Conservation (phyloP, 2,329 filamentous ascomycete genomes). For the Fusarium solani-melongenae region DNA sequence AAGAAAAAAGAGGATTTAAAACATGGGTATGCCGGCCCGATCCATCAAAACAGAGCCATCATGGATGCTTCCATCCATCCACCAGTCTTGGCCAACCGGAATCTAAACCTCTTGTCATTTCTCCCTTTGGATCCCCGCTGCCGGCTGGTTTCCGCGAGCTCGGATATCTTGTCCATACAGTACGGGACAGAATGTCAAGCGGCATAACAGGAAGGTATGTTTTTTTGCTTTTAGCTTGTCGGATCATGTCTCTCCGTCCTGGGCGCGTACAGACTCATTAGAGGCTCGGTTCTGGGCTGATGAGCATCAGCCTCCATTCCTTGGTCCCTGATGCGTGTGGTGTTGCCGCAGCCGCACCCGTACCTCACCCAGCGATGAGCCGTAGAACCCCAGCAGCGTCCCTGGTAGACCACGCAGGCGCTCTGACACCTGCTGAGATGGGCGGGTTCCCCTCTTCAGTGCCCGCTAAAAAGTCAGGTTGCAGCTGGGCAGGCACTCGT, state of each 20-base stretch:
- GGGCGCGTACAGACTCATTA: background rate
- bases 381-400: constrained; percentile 19
- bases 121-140: constrained; percentile 12
- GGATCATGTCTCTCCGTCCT: constrained; percentile 3
- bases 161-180: constrained; percentile 17
- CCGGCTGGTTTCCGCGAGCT: constrained; percentile 8
- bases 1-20: background rate
- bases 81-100: constrained; percentile 12
- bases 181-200: background rate
- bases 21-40: constrained; percentile 6
- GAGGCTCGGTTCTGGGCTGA: constrained; percentile 15
- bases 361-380: constrained; percentile 9
- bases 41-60: background rate
- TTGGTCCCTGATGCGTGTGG: background rate
- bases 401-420: constrained; percentile 18
- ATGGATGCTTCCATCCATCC: constrained; percentile 2
- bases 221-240: background rate
- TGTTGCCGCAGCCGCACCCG: constrained; percentile 2
- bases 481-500: background rate
- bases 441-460: background rate
- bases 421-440: constrained; percentile 23
- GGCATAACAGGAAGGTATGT: background rate
- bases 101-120: constrained; percentile 1
- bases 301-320: constrained; percentile 31
- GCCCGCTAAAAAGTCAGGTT: background rate